Evolutionary conservation across 495 filamentous ascomycete species (phyloP).

Genomic region (Parmelia sp.): DNA sequence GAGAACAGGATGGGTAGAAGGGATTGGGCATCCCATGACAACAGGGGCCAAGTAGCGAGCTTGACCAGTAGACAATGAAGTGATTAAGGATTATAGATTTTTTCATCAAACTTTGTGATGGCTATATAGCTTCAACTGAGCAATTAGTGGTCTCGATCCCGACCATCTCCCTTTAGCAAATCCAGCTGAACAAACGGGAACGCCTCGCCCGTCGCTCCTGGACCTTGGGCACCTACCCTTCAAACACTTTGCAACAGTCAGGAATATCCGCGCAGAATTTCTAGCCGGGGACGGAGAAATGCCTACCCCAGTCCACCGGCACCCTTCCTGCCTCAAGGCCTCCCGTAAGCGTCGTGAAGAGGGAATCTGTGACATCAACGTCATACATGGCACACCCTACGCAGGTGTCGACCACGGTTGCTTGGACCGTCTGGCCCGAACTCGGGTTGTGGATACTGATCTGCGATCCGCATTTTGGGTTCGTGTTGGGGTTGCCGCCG

Average conservation of each 20-base stretch:
- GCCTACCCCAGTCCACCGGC: slow-evolving; percentile 12
- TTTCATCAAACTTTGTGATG: too few species aligned
- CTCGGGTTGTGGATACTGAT: slow-evolving; percentile 12
- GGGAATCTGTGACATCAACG: slow-evolving; percentile 4
- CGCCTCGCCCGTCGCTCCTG: not conserved
- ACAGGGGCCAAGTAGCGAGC: not conserved
- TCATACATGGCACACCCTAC: slow-evolving; percentile 5
- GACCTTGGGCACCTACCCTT: not conserved
- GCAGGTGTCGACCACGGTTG: slow-evolving; percentile 15
- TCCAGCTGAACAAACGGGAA: not conserved
- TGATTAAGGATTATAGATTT: not conserved
- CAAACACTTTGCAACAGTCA: not conserved
- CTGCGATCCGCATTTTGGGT: slow-evolving; percentile 15
- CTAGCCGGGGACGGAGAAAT: not conserved
- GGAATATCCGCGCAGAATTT: not conserved
- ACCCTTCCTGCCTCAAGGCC: slow-evolving; percentile 2
- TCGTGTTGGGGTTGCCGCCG: slow-evolving; percentile 9
- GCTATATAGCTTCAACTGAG: too few species aligned
- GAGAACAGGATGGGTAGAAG: not conserved
- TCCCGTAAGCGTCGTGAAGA: slow-evolving; percentile 14
- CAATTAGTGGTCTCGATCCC: not conserved
- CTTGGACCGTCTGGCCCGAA: not conserved
- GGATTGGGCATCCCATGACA: not conserved
- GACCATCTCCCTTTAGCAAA: not conserved
- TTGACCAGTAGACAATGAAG: not conserved